phyloP scores from a whole-genome alignment of 208 protist genomes.

The Chromosphaera perkinsii region DNA sequence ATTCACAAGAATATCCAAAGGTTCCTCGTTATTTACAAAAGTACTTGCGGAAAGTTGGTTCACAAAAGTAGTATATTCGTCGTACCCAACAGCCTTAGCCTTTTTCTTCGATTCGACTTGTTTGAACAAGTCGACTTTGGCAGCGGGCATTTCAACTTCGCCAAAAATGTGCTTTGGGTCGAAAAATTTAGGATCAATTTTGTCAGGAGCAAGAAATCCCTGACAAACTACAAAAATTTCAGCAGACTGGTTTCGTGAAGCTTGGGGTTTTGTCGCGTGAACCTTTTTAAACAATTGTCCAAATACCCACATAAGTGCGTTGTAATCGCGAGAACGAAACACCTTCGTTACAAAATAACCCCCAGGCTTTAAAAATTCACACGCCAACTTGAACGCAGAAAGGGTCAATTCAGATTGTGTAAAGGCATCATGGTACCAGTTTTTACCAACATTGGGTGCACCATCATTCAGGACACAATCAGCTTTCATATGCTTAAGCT shows the following conservation, averaged over 20 bases:
- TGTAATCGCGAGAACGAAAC: slow-evolving; percentile 96
- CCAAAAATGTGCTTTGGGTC: slow-evolving; percentile 87
- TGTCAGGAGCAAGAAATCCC: slow-evolving; percentile 86
- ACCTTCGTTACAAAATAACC: slow-evolving; percentile 98
- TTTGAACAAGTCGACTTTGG: slow-evolving; percentile 61
- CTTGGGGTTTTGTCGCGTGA: slow-evolving; percentile 91
- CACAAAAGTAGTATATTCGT: slow-evolving; percentile 62
- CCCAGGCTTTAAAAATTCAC: slow-evolving; percentile 76
- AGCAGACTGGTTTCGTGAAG: slow-evolving; percentile 91
- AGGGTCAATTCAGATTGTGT: slow-evolving; percentile 87
- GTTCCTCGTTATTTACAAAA: slow-evolving; percentile 78
- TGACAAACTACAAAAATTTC: slow-evolving; percentile 98
- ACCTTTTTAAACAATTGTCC: slow-evolving; percentile 96
- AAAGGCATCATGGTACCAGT: slow-evolving; percentile 96
- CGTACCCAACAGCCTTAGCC: slow-evolving; percentile 64
- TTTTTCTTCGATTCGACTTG: slow-evolving; percentile 45
- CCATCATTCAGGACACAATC: slow-evolving; percentile 95
- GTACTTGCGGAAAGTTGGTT: slow-evolving; percentile 69
- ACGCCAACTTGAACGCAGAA: slow-evolving; percentile 86
- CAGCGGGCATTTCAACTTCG: slow-evolving; percentile 45
- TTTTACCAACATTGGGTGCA: slow-evolving; percentile 96
- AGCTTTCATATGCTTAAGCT: slow-evolving; percentile 68
- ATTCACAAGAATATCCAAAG: slow-evolving; percentile 71
- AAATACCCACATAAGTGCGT: slow-evolving; percentile 93
- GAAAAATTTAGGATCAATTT: slow-evolving; percentile 87